Conservation (phyloP, 371 early-diverging fungal genomes). For the Parasitella parasitica region DNA sequence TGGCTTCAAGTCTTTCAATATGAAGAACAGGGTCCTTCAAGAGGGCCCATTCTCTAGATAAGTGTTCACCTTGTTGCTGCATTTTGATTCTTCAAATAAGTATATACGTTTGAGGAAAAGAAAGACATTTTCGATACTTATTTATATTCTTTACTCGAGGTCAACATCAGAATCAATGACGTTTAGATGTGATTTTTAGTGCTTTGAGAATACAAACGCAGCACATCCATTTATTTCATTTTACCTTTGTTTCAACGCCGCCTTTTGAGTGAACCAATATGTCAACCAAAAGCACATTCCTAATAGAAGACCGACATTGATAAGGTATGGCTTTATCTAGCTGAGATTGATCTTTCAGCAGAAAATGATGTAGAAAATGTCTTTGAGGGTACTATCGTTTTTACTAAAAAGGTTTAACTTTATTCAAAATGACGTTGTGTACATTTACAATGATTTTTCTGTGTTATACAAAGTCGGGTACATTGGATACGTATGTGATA, state of each 20-base stretch:
- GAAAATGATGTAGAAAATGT: neutral
- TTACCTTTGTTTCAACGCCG: neutral
- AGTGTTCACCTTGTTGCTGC: conserved; percentile 14
- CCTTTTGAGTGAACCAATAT: neutral
- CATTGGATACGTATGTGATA: too few relatives aligned
- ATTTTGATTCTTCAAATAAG: too few relatives aligned
- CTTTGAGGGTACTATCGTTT: neutral
- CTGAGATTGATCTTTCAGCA: neutral
- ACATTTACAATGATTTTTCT: neutral
- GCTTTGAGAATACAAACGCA: neutral
- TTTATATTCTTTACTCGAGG: neutral
- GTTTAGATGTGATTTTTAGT: neutral
- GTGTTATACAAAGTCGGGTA: neutral
- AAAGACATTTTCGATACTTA: neutral
- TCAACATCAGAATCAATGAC: neutral
- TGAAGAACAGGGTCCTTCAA: conserved; percentile 41
- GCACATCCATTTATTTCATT: neutral
- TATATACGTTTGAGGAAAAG: neutral
- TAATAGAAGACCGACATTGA: neutral
- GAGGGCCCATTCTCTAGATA: conserved; percentile 38
- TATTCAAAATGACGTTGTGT: neutral
- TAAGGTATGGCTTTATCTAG: neutral
- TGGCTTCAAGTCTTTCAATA: conserved; percentile 46
- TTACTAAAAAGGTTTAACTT: neutral
- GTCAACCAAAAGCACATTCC: too few relatives aligned